Evolutionary conservation across 139 green algal genomes (phyloP).

Genomic region (Yamagishiella unicocca): DNA sequence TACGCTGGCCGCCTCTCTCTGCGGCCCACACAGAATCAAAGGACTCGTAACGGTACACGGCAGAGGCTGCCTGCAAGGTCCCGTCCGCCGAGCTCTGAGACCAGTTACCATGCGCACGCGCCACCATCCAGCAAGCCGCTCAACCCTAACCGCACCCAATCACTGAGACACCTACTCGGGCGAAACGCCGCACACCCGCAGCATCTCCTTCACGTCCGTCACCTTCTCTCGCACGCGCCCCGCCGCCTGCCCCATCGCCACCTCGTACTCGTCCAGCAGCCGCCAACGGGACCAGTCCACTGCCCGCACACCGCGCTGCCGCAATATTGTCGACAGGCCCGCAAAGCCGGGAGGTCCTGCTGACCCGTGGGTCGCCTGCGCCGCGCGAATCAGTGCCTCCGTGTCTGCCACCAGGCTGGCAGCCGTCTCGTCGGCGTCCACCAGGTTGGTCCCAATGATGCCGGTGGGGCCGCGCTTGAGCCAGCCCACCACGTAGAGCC

Average conservation of each 20-base stretch:
- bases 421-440: slow-evolving; percentile 86
- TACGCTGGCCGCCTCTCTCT: too few relatives aligned
- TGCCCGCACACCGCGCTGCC: slow-evolving; percentile 48
- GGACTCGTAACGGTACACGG: too few relatives aligned
- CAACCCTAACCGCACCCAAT: too few relatives aligned
- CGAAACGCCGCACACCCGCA: slow-evolving; percentile 45
- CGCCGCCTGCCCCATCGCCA: slow-evolving; percentile 50
- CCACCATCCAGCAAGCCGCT: too few relatives aligned
- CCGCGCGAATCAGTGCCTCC: background rate
- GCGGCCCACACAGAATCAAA: too few relatives aligned
- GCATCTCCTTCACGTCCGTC: slow-evolving; percentile 69
- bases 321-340: slow-evolving; percentile 65
- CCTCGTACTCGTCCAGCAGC: slow-evolving; percentile 72
- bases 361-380: background rate
- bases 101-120: too few relatives aligned
- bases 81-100: too few relatives aligned
- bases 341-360: slow-evolving; percentile 22
- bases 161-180: too few relatives aligned
- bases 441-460: slow-evolving; percentile 94
- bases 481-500: slow-evolving; percentile 92
- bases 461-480: slow-evolving; percentile 89
- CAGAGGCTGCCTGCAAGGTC: too few relatives aligned
- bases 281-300: slow-evolving; percentile 75
- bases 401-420: slow-evolving; percentile 67
- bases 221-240: slow-evolving; percentile 83